These are phyloP conservation scores for Neurospora terricola DNA, from an alignment of 495 filamentous ascomycete genomes.

Conservation along the genomic window DNA sequence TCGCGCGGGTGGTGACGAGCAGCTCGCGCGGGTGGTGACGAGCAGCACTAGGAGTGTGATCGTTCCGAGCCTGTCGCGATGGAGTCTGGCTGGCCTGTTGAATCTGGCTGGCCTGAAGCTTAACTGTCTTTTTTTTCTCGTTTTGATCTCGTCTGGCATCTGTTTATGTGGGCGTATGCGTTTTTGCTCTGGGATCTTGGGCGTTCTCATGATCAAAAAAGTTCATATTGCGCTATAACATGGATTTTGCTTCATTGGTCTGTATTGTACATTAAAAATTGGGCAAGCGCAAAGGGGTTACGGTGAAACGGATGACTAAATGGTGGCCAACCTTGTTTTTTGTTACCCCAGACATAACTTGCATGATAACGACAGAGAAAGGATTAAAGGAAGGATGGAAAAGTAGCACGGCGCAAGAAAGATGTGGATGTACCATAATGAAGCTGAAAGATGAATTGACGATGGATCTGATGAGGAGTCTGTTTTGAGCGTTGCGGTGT, in stretches of 20 bases:
- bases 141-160: conserved; percentile 13
- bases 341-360: neutral
- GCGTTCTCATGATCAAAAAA: conserved; percentile 13
- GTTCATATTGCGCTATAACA: conserved; percentile 8
- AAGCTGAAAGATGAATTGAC: neutral
- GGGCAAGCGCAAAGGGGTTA: neutral
- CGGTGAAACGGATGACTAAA: neutral
- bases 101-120: neutral
- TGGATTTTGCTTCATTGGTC: conserved; percentile 5
- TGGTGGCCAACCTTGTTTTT: neutral
- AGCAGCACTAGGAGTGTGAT: conserved; percentile 7
- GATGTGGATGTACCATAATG: neutral
- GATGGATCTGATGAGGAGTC: neutral
- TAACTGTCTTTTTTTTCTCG: conserved; percentile 4
- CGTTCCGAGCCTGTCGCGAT: neutral
- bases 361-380: neutral
- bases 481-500: neutral
- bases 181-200: conserved; percentile 10
- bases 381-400: neutral
- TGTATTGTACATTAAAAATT: conserved; percentile 10
- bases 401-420: neutral
- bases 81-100: neutral
- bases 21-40: conserved; percentile 13
- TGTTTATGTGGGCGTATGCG: conserved; percentile 6
- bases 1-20: no score